Evolutionary conservation across 805 yeast species (phyloP).

Genomic region (Jamesozyma lodderae): DNA sequence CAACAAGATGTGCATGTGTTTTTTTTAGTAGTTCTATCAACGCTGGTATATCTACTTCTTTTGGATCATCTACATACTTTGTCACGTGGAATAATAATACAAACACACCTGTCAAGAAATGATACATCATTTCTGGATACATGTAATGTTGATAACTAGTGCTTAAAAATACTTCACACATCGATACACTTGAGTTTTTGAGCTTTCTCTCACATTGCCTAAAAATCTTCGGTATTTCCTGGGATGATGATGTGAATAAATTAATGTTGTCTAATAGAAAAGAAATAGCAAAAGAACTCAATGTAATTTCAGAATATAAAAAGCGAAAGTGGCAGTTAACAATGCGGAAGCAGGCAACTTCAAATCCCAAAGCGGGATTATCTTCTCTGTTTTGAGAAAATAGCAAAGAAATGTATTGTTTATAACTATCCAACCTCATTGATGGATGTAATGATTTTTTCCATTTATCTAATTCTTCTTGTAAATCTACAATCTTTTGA

Average conservation of each 20-base stretch:
- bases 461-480: slow-evolving; percentile 18
- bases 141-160: slow-evolving; percentile 17
- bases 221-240: slow-evolving; percentile 11
- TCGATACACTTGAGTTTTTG: slow-evolving; percentile 10
- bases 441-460: slow-evolving; percentile 16
- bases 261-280: slow-evolving; percentile 19
- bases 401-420: slow-evolving; percentile 15
- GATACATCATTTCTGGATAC: slow-evolving; percentile 17
- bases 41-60: slow-evolving; percentile 6
- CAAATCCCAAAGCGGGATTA: slow-evolving; percentile 15
- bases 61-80: slow-evolving; percentile 13
- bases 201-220: slow-evolving; percentile 9
- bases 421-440: slow-evolving; percentile 16
- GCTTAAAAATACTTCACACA: slow-evolving; percentile 14
- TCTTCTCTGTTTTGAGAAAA: slow-evolving; percentile 13
- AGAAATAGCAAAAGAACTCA: slow-evolving; percentile 16
- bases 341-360: slow-evolving; percentile 16
- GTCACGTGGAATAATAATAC: slow-evolving; percentile 14
- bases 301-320: slow-evolving; percentile 11
- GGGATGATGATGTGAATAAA: slow-evolving; percentile 9
- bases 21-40: slow-evolving; percentile 10
- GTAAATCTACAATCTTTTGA: slow-evolving; percentile 11
- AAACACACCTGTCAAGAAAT: slow-evolving; percentile 19
- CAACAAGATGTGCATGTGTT: slow-evolving; percentile 13
- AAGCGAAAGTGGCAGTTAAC: slow-evolving; percentile 19